phyloP scores from a whole-genome alignment of 768 basidiomycete genomes.

The Scleroderma bovista region DNA sequence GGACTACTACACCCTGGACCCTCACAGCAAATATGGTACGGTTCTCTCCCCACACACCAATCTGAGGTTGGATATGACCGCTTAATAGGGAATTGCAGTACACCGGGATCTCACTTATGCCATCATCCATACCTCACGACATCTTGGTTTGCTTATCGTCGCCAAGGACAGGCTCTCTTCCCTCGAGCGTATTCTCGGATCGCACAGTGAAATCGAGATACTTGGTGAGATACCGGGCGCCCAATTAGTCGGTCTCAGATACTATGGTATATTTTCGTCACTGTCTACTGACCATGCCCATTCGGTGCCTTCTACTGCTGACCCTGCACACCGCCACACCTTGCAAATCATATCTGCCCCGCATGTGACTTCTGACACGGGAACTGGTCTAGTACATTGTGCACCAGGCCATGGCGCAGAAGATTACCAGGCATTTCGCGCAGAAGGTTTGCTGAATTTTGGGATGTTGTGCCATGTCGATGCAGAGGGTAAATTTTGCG shows the following conservation, averaged over 20 bases:
- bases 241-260: constrained; percentile 54
- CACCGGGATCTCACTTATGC: constrained; percentile 67
- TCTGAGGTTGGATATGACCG: neutral
- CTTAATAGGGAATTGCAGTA: constrained; percentile 77
- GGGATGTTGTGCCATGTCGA: constrained; percentile 80
- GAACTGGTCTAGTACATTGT: constrained; percentile 92
- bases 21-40: constrained; percentile 90
- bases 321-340: neutral
- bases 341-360: constrained; percentile 57
- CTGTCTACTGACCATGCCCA: constrained; percentile 4
- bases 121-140: constrained; percentile 34
- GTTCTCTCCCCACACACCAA: neutral
- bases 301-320: neutral
- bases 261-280: constrained; percentile 55
- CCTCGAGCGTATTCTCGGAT: constrained; percentile 21
- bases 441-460: constrained; percentile 43
- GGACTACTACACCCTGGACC: constrained; percentile 99
- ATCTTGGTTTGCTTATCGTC: constrained; percentile 37
- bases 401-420: constrained; percentile 94
- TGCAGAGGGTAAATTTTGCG: constrained; percentile 63
- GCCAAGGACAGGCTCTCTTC: constrained; percentile 46
- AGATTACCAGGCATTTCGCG: constrained; percentile 78
- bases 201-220: constrained; percentile 14
- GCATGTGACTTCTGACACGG: constrained; percentile 83
- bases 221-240: constrained; percentile 26